Percentiles rank a stretch among this genome's conserved stretches.
These are phyloP conservation scores for Syzygium jambos DNA, from an alignment of 345 rosid genomes.

Conservation along the genomic window DNA sequence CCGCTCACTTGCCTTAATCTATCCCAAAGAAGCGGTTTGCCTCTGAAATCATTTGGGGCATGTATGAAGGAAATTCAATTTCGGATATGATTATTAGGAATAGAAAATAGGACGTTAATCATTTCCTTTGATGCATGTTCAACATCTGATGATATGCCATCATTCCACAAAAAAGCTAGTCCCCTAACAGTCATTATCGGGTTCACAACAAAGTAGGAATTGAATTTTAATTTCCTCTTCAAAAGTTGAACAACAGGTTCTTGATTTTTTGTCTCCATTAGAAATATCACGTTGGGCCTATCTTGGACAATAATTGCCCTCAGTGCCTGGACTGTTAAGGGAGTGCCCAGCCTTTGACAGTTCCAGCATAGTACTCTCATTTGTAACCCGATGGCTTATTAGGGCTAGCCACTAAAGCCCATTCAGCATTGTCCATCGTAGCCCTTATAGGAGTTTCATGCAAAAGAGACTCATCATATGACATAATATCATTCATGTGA, in stretches of 20 bases:
- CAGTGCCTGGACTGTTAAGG: not conserved
- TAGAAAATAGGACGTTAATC: not conserved
- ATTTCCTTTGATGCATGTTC: not conserved
- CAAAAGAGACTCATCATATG: not conserved
- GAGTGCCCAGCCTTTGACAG: not conserved
- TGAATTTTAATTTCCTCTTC: not conserved
- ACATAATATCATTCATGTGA: no score
- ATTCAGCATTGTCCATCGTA: not conserved
- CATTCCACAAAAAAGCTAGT: not conserved
- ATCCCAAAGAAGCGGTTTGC: not conserved
- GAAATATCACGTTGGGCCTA: not conserved
- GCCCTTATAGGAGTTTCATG: not conserved
- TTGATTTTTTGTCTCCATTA: not conserved
- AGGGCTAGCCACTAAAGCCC: not conserved
- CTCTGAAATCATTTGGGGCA: not conserved
- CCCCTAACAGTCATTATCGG: fast-evolving
- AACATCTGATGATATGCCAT: not conserved
- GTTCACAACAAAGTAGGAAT: not conserved
- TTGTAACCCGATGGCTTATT: not conserved
- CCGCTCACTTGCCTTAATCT: no score
- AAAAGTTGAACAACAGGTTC: not conserved
- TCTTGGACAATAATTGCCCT: no score
- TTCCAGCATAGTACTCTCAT: not conserved
- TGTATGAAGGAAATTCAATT: not conserved
- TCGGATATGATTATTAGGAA: not conserved